Evolutionary conservation across 108 stramenopile genomes (phyloP), one percentile per base, ranked within the genome.

Genomic region (Nitzschia sp.): DNA sequence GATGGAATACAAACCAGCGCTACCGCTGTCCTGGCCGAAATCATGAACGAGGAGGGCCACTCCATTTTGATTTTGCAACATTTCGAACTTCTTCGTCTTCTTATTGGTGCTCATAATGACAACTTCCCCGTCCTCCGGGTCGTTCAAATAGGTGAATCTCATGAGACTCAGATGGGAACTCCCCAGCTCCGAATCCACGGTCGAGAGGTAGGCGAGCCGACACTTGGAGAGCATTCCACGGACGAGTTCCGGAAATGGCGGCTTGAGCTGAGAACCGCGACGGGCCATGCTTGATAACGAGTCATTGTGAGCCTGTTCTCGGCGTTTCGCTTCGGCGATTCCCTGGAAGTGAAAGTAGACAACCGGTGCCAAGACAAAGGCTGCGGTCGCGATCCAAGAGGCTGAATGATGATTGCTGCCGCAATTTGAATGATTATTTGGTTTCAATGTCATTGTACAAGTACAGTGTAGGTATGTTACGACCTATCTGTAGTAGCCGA

Each of bases 51-150:
- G 35, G 30, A 76, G 44, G 17, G 75, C 79, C 17, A 80, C 84
- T n/a, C 84, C 84, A 8, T 66, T 80, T 63, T 80, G 79, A n/a
- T 70, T 72, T 47, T 76, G 58, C 22, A 86, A 41, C 78, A 86
- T 81, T 25, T 81, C 79, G 56, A 72, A 86, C 35, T 86, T 86
- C 54, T 86, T 86, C 5, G 85, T 86, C 11, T 77, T 69, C 1
- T 32, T 63, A 62, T 86, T 86, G 34, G 85, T 86, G 17, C 76
- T 78, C 85, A 86, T 86, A 28, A 83, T 64, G 29, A 72, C 63
- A 36, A 72, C 63, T 44, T 72, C 72, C 2, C 72, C 72, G 54
- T 72, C 72, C 5, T 75, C 80, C 29, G 71, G 58, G 25, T 82
- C 78, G 2, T 74, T 66, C 29, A 81, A 69, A 53, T 83, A 86